A percentile compares a stretch with the other conserved stretches of the same genome.
phyloP scores from a whole-genome alignment of 257 asterid genomes.

The Salvia hispanica region DNA sequence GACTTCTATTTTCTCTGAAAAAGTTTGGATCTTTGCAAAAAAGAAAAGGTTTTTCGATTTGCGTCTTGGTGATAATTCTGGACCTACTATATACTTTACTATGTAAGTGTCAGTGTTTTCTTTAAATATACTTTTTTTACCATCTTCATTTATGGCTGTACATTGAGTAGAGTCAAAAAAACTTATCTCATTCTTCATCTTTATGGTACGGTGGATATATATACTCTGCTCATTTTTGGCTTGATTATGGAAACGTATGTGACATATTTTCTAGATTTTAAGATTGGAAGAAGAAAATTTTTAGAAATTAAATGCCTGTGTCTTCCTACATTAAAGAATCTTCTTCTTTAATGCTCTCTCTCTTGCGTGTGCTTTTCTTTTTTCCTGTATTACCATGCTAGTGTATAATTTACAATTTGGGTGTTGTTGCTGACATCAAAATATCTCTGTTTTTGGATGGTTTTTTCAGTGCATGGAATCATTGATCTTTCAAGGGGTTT shows the following conservation, averaged over 20 bases:
- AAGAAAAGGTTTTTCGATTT: slow-evolving; percentile 19
- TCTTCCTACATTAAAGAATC: slow-evolving; percentile 39
- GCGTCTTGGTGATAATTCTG: slow-evolving; percentile 9
- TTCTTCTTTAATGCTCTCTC: slow-evolving; percentile 38
- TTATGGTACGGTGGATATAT: slow-evolving; percentile 31
- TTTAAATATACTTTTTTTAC: slow-evolving; percentile 5
- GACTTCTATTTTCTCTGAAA: slow-evolving; percentile 2
- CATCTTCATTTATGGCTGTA: slow-evolving; percentile 39
- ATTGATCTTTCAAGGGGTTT: slow-evolving; percentile 42
- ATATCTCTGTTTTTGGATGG: slow-evolving; percentile 46
- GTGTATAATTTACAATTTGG: slow-evolving; percentile 40
- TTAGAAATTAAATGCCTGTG: slow-evolving; percentile 35
- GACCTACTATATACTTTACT: slow-evolving; percentile 19
- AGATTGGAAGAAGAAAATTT: slow-evolving; percentile 34
- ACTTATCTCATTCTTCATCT: slow-evolving; percentile 33
- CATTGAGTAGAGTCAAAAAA: slow-evolving; percentile 42
- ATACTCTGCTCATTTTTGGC: slow-evolving; percentile 39
- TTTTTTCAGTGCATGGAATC: slow-evolving; percentile 54
- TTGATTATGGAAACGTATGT: slow-evolving; percentile 49
- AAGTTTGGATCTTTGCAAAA: slow-evolving; percentile 1
- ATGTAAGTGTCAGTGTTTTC: slow-evolving; percentile 15
- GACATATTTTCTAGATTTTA: slow-evolving; percentile 30
- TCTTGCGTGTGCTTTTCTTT: slow-evolving; percentile 59
- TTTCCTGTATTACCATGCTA: slow-evolving; percentile 37
- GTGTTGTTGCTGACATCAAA: slow-evolving; percentile 48